Conservation (phyloP, 768 basidiomycete species). For the Termitomyces sp. region DNA sequence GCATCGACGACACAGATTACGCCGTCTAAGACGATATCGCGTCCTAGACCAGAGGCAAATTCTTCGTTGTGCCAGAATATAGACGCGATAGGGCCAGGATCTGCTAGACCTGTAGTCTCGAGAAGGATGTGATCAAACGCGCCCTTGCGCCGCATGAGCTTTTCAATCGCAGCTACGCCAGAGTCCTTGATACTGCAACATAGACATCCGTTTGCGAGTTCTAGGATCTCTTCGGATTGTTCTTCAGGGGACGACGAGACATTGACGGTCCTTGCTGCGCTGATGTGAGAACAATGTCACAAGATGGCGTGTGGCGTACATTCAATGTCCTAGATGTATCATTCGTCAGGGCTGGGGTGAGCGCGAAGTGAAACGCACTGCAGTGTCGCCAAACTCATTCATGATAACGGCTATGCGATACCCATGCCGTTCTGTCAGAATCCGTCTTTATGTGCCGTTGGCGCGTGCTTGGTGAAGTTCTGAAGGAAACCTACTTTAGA, state of each 20-base stretch:
- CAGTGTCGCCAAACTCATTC: slow-evolving; percentile 97
- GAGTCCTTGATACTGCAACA: slow-evolving; percentile 97
- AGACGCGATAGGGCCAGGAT: slow-evolving; percentile 88
- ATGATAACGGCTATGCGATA: slow-evolving; percentile 97
- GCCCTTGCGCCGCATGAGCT: slow-evolving; percentile 80
- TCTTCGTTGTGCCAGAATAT: slow-evolving; percentile 90
- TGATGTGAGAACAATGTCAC: slow-evolving; percentile 3
- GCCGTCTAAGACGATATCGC: slow-evolving; percentile 75
- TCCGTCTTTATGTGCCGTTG: slow-evolving; percentile 47
- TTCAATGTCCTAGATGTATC: slow-evolving; percentile 75
- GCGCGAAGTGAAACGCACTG: slow-evolving; percentile 43
- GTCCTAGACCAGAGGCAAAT: slow-evolving; percentile 59
- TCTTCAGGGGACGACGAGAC: slow-evolving; percentile 67
- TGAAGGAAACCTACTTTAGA: slow-evolving; percentile 51
- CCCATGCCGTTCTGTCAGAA: slow-evolving; percentile 90
- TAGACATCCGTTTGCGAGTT: slow-evolving; percentile 94
- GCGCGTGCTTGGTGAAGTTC: neutral
- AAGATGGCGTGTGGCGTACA: slow-evolving; percentile 36
- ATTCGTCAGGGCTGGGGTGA: slow-evolving; percentile 6
- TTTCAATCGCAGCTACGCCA: slow-evolving; percentile 91
- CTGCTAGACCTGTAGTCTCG: slow-evolving; percentile 94
- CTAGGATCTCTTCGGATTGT: slow-evolving; percentile 80
- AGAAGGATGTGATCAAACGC: slow-evolving; percentile 93
- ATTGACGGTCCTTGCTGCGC: slow-evolving; percentile 78
- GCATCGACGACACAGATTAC: slow-evolving; percentile 93